A percentile compares a stretch with the other conserved stretches of the same genome.
Conservation (phyloP, 352 stramenopile genomes). For the Phytophthora litchii region DNA sequence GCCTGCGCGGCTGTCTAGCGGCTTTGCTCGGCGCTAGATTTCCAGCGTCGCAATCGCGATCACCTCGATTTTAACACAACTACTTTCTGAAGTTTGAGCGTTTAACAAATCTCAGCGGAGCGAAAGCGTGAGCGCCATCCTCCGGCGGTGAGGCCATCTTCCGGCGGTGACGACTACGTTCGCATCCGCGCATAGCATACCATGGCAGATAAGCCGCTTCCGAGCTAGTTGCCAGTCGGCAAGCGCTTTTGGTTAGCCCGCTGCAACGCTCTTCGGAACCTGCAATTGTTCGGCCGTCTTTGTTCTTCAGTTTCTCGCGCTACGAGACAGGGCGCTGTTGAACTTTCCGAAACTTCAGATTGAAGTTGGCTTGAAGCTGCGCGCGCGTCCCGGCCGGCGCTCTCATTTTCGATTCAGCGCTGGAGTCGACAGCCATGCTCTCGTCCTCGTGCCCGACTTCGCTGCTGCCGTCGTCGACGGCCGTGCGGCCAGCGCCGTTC, state of each 20-base stretch:
- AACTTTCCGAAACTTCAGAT: constrained; percentile 38
- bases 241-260: too few relatives aligned
- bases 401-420: constrained; percentile 38
- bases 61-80: constrained; percentile 4
- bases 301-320: constrained; percentile 36
- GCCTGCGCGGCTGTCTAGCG: too few relatives aligned
- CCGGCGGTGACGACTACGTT: background rate
- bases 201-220: background rate
- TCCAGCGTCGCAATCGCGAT: too few relatives aligned
- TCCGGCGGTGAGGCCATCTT: too few relatives aligned
- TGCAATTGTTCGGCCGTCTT: constrained; percentile 9
- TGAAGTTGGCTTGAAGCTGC: constrained; percentile 34
- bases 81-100: constrained; percentile 33
- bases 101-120: constrained; percentile 31
- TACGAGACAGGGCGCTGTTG: constrained; percentile 28
- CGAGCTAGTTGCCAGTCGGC: background rate
- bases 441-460: too few relatives aligned
- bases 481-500: constrained; percentile 10
- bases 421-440: constrained; percentile 3
- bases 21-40: too few relatives aligned
- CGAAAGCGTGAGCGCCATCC: constrained; percentile 10
- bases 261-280: background rate
- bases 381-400: constrained; percentile 24
- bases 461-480: background rate
- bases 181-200: background rate